phyloP scores from a whole-genome alignment of 345 rosid genomes.

The Carallia pectinifolia region DNA sequence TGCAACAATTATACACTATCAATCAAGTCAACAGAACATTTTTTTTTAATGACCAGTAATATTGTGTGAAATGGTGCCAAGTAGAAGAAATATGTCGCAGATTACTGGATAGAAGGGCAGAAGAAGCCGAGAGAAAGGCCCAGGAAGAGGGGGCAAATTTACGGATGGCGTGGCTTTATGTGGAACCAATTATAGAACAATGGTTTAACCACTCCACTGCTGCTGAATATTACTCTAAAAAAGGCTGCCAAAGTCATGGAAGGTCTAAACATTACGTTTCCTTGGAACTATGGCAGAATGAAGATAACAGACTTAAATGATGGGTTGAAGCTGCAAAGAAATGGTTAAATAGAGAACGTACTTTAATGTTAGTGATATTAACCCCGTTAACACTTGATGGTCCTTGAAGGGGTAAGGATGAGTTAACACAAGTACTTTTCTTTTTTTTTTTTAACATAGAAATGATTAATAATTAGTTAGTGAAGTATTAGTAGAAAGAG shows the following conservation, averaged over 20 bases:
- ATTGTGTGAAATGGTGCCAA: neutral
- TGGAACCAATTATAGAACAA: slow-evolving; percentile 55
- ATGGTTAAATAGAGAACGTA: too few species aligned
- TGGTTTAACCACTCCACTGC: slow-evolving; percentile 73
- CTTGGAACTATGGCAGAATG: slow-evolving; percentile 48
- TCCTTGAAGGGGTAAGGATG: too few species aligned
- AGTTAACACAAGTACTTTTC: too few species aligned
- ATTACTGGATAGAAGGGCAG: slow-evolving; percentile 48
- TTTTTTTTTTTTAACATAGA: too few species aligned
- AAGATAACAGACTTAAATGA: neutral
- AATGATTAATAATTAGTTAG: too few species aligned
- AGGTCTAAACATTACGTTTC: slow-evolving; percentile 45
- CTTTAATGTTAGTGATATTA: neutral
- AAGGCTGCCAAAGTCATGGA: slow-evolving; percentile 30
- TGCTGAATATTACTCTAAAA: slow-evolving; percentile 46
- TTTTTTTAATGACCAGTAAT: too few species aligned
- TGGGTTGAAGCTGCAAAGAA: neutral
- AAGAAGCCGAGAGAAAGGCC: slow-evolving; percentile 49
- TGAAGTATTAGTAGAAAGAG: too few species aligned
- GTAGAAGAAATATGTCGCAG: slow-evolving; percentile 27
- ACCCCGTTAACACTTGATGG: slow-evolving; percentile 6
- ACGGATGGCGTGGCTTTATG: slow-evolving; percentile 35
- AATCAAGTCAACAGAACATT: too few species aligned
- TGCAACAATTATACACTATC: too few species aligned
- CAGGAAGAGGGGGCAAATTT: slow-evolving; percentile 31